phyloP scores from a whole-genome alignment of 1,139 yeast species.

The Debaryomyces udenii region DNA sequence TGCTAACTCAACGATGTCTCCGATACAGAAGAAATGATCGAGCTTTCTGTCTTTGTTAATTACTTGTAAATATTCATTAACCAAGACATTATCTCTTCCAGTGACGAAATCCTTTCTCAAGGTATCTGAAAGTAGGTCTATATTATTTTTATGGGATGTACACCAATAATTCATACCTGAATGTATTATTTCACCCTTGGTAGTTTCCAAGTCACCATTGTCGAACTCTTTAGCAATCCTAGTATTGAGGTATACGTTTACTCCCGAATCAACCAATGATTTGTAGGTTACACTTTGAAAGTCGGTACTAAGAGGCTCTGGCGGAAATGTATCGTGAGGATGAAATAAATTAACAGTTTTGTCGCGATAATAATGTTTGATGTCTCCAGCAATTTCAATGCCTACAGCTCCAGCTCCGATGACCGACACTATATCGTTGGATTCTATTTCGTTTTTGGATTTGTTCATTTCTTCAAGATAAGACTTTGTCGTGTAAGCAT shows the following conservation, averaged over 20 bases:
- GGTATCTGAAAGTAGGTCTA: slow-evolving; percentile 18
- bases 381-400: slow-evolving; percentile 43
- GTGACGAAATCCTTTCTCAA: slow-evolving; percentile 26
- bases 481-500: slow-evolving; percentile 25
- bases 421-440: slow-evolving; percentile 26
- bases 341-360: slow-evolving; percentile 34
- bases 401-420: slow-evolving; percentile 50
- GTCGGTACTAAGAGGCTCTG: slow-evolving; percentile 33
- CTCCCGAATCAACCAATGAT: slow-evolving; percentile 22
- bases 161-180: slow-evolving; percentile 41
- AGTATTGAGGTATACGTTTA: slow-evolving; percentile 14
- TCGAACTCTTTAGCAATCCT: slow-evolving; percentile 27
- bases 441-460: slow-evolving; percentile 22
- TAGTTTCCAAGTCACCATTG: slow-evolving; percentile 26
- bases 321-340: slow-evolving; percentile 34
- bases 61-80: slow-evolving; percentile 44
- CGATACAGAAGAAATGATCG: slow-evolving; percentile 39
- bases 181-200: slow-evolving; percentile 26
- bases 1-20: slow-evolving; percentile 45
- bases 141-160: slow-evolving; percentile 38
- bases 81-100: slow-evolving; percentile 29
- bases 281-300: slow-evolving; percentile 25
- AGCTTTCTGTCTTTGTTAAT: slow-evolving; percentile 18
- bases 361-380: slow-evolving; percentile 29
- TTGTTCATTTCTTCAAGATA: slow-evolving; percentile 30